Conservation (phyloP, 768 basidiomycete genomes). For the Hygrophoropsis aurantiaca region DNA sequence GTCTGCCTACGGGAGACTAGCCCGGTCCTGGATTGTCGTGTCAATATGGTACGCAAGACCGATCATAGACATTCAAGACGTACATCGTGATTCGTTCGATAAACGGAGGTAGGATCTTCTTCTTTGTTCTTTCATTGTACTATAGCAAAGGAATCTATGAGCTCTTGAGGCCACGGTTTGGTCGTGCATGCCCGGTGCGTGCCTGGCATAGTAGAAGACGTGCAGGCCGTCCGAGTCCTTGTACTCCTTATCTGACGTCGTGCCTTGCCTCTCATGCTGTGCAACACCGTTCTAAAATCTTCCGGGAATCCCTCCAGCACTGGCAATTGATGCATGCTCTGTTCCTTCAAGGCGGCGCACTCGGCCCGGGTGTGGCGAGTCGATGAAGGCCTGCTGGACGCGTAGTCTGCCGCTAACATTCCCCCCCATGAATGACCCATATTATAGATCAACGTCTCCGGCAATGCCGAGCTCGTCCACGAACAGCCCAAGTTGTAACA, state of each 20-base stretch:
- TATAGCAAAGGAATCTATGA: slow-evolving; percentile 22
- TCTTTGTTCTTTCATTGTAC: no score
- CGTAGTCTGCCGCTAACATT: slow-evolving; percentile 46
- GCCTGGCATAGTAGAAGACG: slow-evolving; percentile 30
- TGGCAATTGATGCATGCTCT: slow-evolving; percentile 22
- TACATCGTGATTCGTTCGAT: slow-evolving; percentile 34
- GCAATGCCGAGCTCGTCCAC: slow-evolving; percentile 49
- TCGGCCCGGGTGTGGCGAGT: slow-evolving; percentile 33
- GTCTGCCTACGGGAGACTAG: no score
- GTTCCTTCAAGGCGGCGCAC: slow-evolving; percentile 28
- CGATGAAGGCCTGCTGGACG: slow-evolving; percentile 34
- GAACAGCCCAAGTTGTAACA: slow-evolving; percentile 52
- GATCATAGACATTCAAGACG: slow-evolving; percentile 6
- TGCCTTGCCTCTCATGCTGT: slow-evolving; percentile 35
- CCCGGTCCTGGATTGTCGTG: no score
- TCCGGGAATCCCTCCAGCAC: slow-evolving; percentile 26
- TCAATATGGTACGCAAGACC: neutral
- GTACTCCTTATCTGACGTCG: slow-evolving; percentile 32
- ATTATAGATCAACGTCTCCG: slow-evolving; percentile 41
- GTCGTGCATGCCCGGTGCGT: slow-evolving; percentile 37
- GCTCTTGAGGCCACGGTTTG: slow-evolving; percentile 33
- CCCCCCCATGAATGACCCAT: slow-evolving; percentile 64
- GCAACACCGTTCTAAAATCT: slow-evolving; percentile 24
- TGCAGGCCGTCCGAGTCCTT: slow-evolving; percentile 24
- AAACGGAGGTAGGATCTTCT: slow-evolving; percentile 32